Conservation (phyloP, 805 yeast genomes). For the Gaillardinia entomophila region DNA sequence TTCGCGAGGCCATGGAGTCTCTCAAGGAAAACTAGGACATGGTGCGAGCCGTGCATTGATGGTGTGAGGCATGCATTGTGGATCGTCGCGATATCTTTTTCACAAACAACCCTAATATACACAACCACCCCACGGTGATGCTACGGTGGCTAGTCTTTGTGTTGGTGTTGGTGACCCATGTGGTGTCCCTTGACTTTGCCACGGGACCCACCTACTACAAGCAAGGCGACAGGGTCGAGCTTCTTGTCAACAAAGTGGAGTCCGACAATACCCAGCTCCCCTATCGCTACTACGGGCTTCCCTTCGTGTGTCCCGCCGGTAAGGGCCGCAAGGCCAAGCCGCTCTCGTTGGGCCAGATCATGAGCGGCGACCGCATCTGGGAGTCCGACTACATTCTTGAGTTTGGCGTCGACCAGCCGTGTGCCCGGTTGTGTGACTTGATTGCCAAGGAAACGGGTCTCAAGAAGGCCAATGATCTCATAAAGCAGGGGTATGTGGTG, state of each 20-base stretch:
- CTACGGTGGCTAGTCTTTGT: too few species aligned
- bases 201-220: constrained; percentile 35
- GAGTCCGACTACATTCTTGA: constrained; percentile 61
- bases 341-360: constrained; percentile 67
- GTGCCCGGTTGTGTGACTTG: constrained; percentile 65
- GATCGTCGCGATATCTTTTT: background rate
- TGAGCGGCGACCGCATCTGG: constrained; percentile 78
- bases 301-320: constrained; percentile 71
- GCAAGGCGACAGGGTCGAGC: constrained; percentile 57
- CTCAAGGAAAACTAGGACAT: constrained; percentile 19
- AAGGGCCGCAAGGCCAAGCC: constrained; percentile 53
- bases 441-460: constrained; percentile 48
- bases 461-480: constrained; percentile 52
- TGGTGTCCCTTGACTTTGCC: constrained; percentile 8
- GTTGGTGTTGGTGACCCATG: background rate
- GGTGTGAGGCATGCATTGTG: too few species aligned
- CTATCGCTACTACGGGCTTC: constrained; percentile 68
- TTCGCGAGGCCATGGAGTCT: constrained; percentile 75
- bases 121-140: too few species aligned
- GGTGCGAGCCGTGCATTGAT: too few species aligned
- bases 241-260: constrained; percentile 72
- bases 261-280: constrained; percentile 76
- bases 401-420: constrained; percentile 61
- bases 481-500: constrained; percentile 65
- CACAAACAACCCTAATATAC: too few species aligned